Evolutionary conservation across 768 basidiomycete genomes (phyloP), one percentile per base, ranked within the genome.

Genomic region (Mycena galericulata): DNA sequence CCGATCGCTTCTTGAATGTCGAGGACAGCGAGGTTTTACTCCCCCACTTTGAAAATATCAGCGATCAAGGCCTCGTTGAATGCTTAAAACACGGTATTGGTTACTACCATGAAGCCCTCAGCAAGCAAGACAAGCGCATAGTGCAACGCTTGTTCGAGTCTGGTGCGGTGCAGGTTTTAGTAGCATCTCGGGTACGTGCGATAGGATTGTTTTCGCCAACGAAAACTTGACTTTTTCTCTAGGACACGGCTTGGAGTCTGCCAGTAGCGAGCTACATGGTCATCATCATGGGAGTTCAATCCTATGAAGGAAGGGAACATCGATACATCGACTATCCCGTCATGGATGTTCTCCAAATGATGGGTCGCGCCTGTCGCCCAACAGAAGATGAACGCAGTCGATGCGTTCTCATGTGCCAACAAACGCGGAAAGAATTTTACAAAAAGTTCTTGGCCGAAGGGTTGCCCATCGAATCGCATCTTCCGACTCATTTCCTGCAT

Each of bases 261-360:
- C 97, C 98, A 0, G 90, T 98, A 20, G 89, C 95, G 0, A 91
- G 94, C 65, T 97, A 98, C 79, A 98, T 99, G 95, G 97, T 98
- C 46, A 91, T 99, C 77, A 95, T 99, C 73, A 98, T 99, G 97
- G 97, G 97, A n/a, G 96, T 98, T 0, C 98, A 99, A 76, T 92
- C 81, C 66, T 99, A 93, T 73, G 97, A 99, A 78, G 97, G 97
- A 75, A 94, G 96, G 79, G 98, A 99, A 74, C 98, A 99, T 76
- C 93, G 98, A 49, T 99, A 99, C 72, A 87, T 97, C 71, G 98
- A 99, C 79, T 98, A 99, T 76, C 96, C 97, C 4, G 96, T 99
- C 65, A 97, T 97, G 88, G 97, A 99, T 73, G 94, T 99, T 8
- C 87, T 99, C 2, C 98, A 99, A 77, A 99, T 99, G 97, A 97